Percentiles rank a stretch among this genome's conserved stretches.
These are phyloP conservation scores for Sporothrix globosa DNA, from an alignment of 2,329 filamentous ascomycete species.

Conservation along the genomic window DNA sequence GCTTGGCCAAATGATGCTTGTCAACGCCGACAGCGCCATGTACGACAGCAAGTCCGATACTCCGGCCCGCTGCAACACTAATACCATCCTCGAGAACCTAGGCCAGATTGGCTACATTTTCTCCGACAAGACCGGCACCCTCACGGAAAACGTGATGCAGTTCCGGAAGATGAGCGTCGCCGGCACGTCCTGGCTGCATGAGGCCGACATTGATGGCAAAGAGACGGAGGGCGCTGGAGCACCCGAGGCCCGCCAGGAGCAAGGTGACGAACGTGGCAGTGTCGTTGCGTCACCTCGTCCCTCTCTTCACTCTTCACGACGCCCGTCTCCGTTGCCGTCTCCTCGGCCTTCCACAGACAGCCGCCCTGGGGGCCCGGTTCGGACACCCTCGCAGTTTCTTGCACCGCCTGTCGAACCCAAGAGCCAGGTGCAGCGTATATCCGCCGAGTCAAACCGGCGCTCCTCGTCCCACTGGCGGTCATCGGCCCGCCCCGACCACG, in stretches of 20 bases:
- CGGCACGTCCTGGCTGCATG: constrained; percentile 86
- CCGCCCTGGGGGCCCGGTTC: neutral
- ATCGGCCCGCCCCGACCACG: constrained; percentile 52
- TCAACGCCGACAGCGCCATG: constrained; percentile 85
- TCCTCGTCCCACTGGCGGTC: constrained; percentile 57
- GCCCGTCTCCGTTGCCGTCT: neutral
- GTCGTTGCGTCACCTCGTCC: neutral
- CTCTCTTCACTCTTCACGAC: neutral
- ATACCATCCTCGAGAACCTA: constrained; percentile 91
- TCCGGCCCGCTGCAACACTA: constrained; percentile 86
- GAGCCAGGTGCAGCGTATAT: neutral
- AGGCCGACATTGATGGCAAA: constrained; percentile 44
- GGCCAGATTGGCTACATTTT: constrained; percentile 90
- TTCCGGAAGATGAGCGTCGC: constrained; percentile 91
- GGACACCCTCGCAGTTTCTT: neutral
- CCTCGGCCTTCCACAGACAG: neutral
- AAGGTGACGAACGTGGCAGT: neutral
- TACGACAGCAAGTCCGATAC: constrained; percentile 84
- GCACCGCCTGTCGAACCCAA: neutral
- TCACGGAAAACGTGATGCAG: constrained; percentile 95
- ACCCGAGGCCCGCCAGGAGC: neutral
- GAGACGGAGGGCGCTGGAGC: constrained; percentile 33
- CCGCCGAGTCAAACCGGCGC: constrained; percentile 41
- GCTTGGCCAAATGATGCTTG: constrained; percentile 73
- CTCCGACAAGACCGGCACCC: constrained; percentile 90